Conservation (phyloP, 1,284 basidiomycete species). For the Grifola frondosa region DNA sequence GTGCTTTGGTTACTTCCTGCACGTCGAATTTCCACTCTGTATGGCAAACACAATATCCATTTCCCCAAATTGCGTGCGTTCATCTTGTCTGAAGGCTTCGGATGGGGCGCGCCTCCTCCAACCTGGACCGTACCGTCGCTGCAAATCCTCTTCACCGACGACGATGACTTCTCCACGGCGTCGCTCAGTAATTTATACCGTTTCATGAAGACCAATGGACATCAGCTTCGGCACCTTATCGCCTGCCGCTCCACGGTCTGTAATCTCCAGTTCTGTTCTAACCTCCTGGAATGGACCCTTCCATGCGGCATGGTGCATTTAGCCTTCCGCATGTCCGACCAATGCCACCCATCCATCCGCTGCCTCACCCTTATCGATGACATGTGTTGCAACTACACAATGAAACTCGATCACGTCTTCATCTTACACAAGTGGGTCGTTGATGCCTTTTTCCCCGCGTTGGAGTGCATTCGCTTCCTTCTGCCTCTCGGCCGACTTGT, state of each 20-base stretch:
- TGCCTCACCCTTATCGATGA: slow-evolving; percentile 5
- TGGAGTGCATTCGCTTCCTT: slow-evolving; percentile 16
- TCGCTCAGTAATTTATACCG: not conserved
- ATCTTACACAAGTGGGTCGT: slow-evolving; percentile 3
- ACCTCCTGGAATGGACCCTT: slow-evolving; percentile 13
- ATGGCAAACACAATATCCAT: not conserved
- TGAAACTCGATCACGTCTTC: slow-evolving; percentile 3
- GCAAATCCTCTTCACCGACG: slow-evolving; percentile 5
- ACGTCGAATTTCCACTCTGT: not conserved
- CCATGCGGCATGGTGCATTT: not conserved
- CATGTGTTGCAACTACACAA: not conserved
- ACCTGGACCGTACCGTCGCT: slow-evolving; percentile 9
- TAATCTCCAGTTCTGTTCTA: slow-evolving; percentile 5
- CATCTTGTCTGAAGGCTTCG: slow-evolving; percentile 7
- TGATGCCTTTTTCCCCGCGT: slow-evolving; percentile 1
- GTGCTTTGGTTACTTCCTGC: slow-evolving; percentile 15
- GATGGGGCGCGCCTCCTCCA: slow-evolving; percentile 2
- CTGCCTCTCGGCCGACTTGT: slow-evolving; percentile 8
- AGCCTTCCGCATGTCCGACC: not conserved
- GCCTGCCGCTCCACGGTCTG: not conserved
- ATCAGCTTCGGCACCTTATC: slow-evolving; percentile 3
- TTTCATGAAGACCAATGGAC: slow-evolving; percentile 6
- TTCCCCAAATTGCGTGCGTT: slow-evolving; percentile 11
- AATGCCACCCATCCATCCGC: slow-evolving; percentile 1
- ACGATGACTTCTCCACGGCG: not conserved